A percentile compares a stretch with the other conserved stretches of the same genome.
These are phyloP conservation scores for Pichia eremophila DNA, from an alignment of 805 yeast species.

Conservation along the genomic window DNA sequence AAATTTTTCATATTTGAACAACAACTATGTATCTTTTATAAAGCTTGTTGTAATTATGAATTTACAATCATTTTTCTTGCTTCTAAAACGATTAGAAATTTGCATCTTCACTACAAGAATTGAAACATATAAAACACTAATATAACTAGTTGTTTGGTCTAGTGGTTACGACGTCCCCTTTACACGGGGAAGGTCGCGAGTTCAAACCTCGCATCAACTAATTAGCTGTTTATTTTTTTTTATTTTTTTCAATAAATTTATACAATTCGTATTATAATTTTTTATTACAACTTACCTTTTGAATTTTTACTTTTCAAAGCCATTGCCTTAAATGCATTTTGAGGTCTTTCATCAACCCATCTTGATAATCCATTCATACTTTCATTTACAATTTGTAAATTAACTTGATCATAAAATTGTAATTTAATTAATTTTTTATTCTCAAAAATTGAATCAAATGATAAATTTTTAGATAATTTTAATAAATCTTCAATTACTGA, in stretches of 20 bases:
- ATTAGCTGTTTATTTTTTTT: constrained; percentile 7
- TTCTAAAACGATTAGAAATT: too few species aligned
- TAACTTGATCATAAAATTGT: constrained; percentile 26
- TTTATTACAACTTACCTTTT: constrained; percentile 1
- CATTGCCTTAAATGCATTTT: constrained; percentile 30
- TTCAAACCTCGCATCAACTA: constrained; percentile 33
- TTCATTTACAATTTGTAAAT: constrained; percentile 54
- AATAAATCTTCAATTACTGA: constrained; percentile 28
- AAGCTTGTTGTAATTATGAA: too few species aligned
- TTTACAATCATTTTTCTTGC: too few species aligned
- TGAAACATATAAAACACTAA: background rate
- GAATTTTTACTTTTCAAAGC: constrained; percentile 1
- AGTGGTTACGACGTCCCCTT: constrained; percentile 34
- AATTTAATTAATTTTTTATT: constrained; percentile 36
- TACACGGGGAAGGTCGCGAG: constrained; percentile 35
- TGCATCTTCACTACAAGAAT: too few species aligned
- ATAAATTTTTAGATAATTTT: constrained; percentile 32
- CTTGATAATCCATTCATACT: constrained; percentile 56
- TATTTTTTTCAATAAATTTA: too few species aligned
- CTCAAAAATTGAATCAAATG: constrained; percentile 33
- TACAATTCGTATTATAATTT: background rate
- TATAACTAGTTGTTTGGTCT: constrained; percentile 28
- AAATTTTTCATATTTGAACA: too few species aligned
- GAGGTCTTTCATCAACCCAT: constrained; percentile 72
- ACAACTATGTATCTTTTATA: too few species aligned